A percentile compares a stretch with the other conserved stretches of the same genome.
Conservation (phyloP, 1,284 basidiomycete species). For the Fomitopsis betulina region DNA sequence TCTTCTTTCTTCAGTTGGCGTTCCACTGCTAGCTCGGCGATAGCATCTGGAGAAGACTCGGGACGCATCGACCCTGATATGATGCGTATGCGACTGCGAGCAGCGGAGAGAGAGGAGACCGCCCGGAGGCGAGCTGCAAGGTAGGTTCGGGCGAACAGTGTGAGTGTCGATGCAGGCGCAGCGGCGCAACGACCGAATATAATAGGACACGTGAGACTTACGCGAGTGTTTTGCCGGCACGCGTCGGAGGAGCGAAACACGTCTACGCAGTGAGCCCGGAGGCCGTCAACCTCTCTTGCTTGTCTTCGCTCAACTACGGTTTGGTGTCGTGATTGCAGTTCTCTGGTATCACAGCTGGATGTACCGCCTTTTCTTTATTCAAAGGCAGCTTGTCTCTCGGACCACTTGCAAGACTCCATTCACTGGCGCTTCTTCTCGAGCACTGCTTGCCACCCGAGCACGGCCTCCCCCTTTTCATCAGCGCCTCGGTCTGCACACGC, state of each 20-base stretch:
- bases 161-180: background rate
- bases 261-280: background rate
- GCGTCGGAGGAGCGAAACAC: background rate
- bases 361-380: conserved; percentile 6
- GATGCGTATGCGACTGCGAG: background rate
- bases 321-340: background rate
- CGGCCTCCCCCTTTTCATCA: background rate
- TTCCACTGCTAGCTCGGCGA: conserved; percentile 42
- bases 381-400: background rate
- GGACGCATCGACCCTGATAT: background rate
- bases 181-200: background rate
- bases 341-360: conserved; percentile 2
- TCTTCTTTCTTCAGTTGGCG: conserved; percentile 46
- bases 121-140: background rate
- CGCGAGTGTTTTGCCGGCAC: background rate
- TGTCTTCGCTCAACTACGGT: background rate
- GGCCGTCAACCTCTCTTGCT: conserved; percentile 1
- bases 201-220: background rate
- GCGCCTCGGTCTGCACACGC: conserved; percentile 7
- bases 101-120: background rate
- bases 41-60: background rate
- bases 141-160: background rate
- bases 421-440: background rate
- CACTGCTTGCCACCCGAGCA: background rate
- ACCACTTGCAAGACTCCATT: background rate